phyloP scores from a whole-genome alignment of 1,139 yeast genomes.

The Yamadazyma epiphylla region DNA sequence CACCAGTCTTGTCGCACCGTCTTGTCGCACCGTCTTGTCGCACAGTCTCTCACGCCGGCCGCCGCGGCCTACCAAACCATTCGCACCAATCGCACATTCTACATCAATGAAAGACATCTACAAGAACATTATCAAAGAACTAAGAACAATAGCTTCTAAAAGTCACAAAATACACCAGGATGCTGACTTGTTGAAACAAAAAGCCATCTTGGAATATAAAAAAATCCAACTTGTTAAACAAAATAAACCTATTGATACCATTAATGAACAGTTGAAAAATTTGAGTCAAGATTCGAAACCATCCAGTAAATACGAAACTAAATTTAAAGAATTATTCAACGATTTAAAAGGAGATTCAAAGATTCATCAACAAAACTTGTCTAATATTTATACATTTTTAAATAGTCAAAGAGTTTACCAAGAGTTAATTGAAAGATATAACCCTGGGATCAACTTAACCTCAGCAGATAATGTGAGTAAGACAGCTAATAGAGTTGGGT shows the following conservation, averaged over 20 bases:
- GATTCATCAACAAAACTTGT: constrained; percentile 25
- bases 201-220: constrained; percentile 51
- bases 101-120: constrained; percentile 11
- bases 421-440: constrained; percentile 78
- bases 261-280: constrained; percentile 26
- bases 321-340: constrained; percentile 22
- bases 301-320: constrained; percentile 10
- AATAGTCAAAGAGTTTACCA: constrained; percentile 73
- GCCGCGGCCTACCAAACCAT: no score
- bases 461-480: constrained; percentile 74
- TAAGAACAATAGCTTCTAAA: constrained; percentile 40
- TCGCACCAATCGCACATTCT: no score
- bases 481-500: constrained; percentile 85
- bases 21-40: no score
- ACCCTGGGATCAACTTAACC: constrained; percentile 75
- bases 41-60: no score
- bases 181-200: constrained; percentile 45
- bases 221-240: constrained; percentile 46
- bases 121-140: constrained; percentile 35
- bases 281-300: constrained; percentile 16
- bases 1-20: no score
- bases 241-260: constrained; percentile 32
- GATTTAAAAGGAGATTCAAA: constrained; percentile 18
- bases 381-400: constrained; percentile 53
- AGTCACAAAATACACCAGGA: constrained; percentile 41